Conservation (phyloP, 768 basidiomycete species). For the Coprinopsis sp. region DNA sequence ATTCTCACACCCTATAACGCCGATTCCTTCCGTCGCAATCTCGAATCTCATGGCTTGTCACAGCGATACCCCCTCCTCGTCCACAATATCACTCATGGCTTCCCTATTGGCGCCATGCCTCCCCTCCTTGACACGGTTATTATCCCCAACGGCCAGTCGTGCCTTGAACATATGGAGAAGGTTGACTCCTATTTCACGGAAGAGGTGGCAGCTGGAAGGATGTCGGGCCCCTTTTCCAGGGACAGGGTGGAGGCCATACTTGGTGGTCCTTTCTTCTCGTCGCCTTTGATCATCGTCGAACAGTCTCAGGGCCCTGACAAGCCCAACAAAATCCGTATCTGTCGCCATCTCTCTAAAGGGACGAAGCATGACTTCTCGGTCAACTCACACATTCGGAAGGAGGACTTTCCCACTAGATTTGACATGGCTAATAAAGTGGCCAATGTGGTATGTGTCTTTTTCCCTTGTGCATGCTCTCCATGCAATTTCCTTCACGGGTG, state of each 20-base stretch:
- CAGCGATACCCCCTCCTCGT: constrained; percentile 24
- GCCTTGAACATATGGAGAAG: constrained; percentile 1
- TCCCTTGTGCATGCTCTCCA: neutral
- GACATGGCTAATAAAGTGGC: constrained; percentile 20
- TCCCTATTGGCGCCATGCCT: constrained; percentile 30
- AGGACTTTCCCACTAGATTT: constrained; percentile 23
- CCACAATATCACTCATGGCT: constrained; percentile 25
- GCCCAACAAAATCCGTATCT: constrained; percentile 22
- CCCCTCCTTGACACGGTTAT: constrained; percentile 14
- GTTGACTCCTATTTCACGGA: constrained; percentile 17
- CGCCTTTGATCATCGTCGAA: constrained; percentile 21
- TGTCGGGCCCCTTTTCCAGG: constrained; percentile 22
- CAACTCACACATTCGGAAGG: constrained; percentile 21
- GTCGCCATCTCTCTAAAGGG: constrained; percentile 23
- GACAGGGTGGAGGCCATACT: constrained; percentile 16
- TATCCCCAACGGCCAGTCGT: constrained; percentile 18
- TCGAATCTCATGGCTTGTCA: constrained; percentile 20
- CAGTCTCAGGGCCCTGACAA: constrained; percentile 20
- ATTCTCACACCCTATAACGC: constrained; percentile 28
- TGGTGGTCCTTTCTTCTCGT: constrained; percentile 25
- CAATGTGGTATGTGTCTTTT: constrained; percentile 19
- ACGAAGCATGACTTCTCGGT: constrained; percentile 9
- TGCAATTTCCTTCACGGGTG: neutral
- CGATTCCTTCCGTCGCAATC: constrained; percentile 19
- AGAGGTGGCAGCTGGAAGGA: constrained; percentile 17